phyloP scores from a whole-genome alignment of 257 asterid species.

The Solanum pimpinellifolium region DNA sequence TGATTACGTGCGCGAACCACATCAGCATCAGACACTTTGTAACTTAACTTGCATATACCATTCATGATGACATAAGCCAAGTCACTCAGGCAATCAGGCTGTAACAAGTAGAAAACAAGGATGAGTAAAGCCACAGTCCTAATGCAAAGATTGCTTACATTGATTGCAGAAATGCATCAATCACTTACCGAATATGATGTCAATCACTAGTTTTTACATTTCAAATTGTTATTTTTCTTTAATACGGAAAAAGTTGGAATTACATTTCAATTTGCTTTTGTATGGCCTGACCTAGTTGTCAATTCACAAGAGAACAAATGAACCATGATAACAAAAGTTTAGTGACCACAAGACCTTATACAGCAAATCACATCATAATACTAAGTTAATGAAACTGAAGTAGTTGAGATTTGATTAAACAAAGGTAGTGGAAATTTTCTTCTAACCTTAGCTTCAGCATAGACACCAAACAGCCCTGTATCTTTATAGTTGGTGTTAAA shows the following conservation, averaged over 20 bases:
- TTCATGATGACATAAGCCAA: constrained; percentile 69
- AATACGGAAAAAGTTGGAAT: neutral
- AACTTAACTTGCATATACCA: constrained; percentile 53
- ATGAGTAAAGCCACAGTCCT: neutral
- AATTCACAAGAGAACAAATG: neutral
- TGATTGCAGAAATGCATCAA: neutral
- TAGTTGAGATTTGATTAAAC: neutral
- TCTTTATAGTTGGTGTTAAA: constrained; percentile 83
- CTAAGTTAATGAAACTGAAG: neutral
- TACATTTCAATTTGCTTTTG: neutral
- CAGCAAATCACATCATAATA: neutral
- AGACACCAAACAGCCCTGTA: constrained; percentile 84
- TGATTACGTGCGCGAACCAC: constrained; percentile 83
- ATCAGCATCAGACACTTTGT: constrained; percentile 61
- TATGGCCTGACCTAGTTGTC: neutral
- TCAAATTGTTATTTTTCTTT: neutral
- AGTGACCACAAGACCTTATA: neutral
- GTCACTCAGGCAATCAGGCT: constrained; percentile 88
- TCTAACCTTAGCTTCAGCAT: constrained; percentile 67
- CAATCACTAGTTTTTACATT: neutral
- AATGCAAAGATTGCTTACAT: neutral
- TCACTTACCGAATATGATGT: neutral
- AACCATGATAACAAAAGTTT: neutral
- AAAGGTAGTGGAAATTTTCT: neutral
- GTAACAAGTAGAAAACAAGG: constrained; percentile 1